Evolutionary conservation across 441 rosid species (phyloP).

Genomic region (Macaranga tanarius): DNA sequence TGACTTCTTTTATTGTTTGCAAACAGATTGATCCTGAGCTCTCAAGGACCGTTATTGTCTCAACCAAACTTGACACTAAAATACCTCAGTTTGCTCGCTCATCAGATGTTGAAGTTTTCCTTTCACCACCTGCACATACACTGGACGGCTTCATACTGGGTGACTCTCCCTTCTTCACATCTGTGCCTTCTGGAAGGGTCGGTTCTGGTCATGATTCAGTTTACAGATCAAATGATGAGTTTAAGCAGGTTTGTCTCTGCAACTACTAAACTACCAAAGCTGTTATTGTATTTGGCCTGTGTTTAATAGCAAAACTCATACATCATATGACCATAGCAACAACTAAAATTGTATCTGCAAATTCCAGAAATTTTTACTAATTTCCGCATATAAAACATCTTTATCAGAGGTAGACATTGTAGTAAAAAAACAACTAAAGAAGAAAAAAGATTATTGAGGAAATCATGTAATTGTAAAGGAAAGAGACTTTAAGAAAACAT

Average conservation of each 20-base stretch:
- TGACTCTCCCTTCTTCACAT: slow-evolving; percentile 89
- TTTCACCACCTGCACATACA: slow-evolving; percentile 81
- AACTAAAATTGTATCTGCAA: not conserved
- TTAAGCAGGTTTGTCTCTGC: slow-evolving; percentile 71
- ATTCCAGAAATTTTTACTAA: not conserved
- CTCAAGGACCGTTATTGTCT: slow-evolving; percentile 79
- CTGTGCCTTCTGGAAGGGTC: slow-evolving; percentile 98
- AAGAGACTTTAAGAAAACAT: not conserved
- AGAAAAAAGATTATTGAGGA: not conserved
- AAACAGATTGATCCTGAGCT: slow-evolving; percentile 95
- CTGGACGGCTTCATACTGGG: slow-evolving; percentile 90
- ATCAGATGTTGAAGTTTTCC: slow-evolving; percentile 92
- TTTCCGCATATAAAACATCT: not conserved
- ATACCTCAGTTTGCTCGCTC: slow-evolving; percentile 92
- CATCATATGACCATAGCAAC: too few species aligned
- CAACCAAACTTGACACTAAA: slow-evolving; percentile 94
- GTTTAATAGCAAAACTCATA: not conserved
- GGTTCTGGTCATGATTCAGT: slow-evolving; percentile 75
- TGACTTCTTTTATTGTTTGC: slow-evolving; percentile 21
- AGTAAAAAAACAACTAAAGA: not conserved
- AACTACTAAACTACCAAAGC: not conserved
- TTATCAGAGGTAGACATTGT: not conserved
- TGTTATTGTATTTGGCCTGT: slow-evolving; percentile 1
- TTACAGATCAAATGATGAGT: slow-evolving; percentile 78
- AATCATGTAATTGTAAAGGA: not conserved